Base-by-base conservation (phyloP, 208 protist species). In the Trichomonas tenax region DNA sequence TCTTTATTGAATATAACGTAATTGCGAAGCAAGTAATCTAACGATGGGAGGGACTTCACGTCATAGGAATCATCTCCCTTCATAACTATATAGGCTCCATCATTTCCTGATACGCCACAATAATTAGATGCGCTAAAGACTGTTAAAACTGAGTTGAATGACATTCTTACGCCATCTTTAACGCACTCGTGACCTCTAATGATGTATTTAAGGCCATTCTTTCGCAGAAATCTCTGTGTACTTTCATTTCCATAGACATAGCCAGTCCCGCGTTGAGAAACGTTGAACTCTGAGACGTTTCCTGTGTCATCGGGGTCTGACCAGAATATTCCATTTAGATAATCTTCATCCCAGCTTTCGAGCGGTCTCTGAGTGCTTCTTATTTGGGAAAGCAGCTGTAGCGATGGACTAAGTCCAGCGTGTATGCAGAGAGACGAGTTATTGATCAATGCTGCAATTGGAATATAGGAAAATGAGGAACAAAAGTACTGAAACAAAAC, bases 71-170 rank as follows among this genome's bases (percentile, higher is more conserved):
- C 34, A 41, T 84, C 81, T 6, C 8, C 10, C 15, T 40, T 84
- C 36, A 84, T 40, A 34, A 84, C 10, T 41, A 84, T 44, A 84
- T 44, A 36, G 3, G 34, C 14, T 34, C 34, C 81, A 8, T 44
- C 36, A 46, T 89, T 89, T 41, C 38, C 38, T 44, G 38, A 31
- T 0, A 93, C 15, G 1, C 86, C 86, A 26, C 86, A 93, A 38
- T 93, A 93, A 58, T 93, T 51, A 38, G 86, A 93, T 38, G 40
- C 44, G 46, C 86, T 93, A 58, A 93, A 93, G 4, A 93, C 86
- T 34, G 86, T 93, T 11, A 41, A 38, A 58, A 93, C 44, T 58
- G 15, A 34, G 38, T 93, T 93, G 15, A 48, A 48, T 34, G 11
- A 31, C 2, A 93, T 17, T 51, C 44, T 23, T 34, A 93, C 3